Evolutionary conservation across 495 filamentous ascomycete species (phyloP), one percentile per base, ranked within the genome.

Genomic region (Aspergillus coremiiformis): DNA sequence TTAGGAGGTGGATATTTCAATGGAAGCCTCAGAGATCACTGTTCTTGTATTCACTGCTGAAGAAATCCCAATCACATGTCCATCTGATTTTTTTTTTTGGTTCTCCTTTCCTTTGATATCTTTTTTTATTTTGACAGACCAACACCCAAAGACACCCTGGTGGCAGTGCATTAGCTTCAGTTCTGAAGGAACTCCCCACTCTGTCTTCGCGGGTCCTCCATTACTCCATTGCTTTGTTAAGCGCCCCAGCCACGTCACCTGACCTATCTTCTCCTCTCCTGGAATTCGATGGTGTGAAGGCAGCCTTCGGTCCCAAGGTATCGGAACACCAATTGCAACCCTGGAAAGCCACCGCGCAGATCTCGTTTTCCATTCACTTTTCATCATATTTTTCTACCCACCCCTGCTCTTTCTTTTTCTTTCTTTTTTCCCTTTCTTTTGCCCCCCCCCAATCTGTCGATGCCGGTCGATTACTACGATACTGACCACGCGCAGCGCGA

Each of bases 401-500:
- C 17, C 39, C 47, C 32, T 47, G 19, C 27, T 30, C 44, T 33
- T 51, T 33, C 32, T 20, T n/a, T 46, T 41, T 37, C 22, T 26
- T 26, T 47, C 46, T 39, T 32, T 49, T 53, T 44, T 30, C 22
- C 37, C 44, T 29, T 45, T 44, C 41, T 39, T 49, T 57, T 57
- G 49, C 54, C 60, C 50, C 52, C 52, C 24, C 51, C 47, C 30
- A 17, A 45, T 54, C 51, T 43, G 52, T 52, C 64, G 43, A 68
- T 67, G 70, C 64, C 66, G 57, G 57, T 53, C 54, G 65, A 60
- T 47, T 59, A 58, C 41, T 55, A 60, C 53, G 53, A 57, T 54
- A 64, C 70, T 75, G 65, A 75, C 66, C 65, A 62, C 58, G 48
- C 63, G 51, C 80, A 96, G 89, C 90, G 92, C 71, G 91, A 95